phyloP scores from a whole-genome alignment of 768 basidiomycete species.

The Hypholoma sublateritium region DNA sequence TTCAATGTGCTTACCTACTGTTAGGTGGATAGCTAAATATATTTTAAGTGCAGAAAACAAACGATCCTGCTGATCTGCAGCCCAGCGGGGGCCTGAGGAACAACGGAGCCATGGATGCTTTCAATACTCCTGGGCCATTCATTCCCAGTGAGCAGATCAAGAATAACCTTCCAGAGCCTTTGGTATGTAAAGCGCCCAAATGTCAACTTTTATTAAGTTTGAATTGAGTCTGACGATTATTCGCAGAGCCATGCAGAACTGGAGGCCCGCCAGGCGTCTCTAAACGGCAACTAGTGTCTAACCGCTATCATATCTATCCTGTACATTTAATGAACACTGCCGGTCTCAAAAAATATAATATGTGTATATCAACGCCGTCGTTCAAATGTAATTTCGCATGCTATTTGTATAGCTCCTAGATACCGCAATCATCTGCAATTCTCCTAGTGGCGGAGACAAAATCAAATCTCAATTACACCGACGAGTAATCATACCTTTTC shows the following conservation, averaged over 20 bases:
- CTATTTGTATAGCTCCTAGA: too few species aligned
- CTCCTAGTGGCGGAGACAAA: too few species aligned
- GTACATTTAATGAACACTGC: too few species aligned
- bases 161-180: conserved; percentile 45
- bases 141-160: conserved; percentile 44
- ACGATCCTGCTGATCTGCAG: conserved; percentile 57
- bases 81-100: conserved; percentile 34
- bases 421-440: too few species aligned
- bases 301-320: too few species aligned
- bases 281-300: not conserved
- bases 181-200: conserved; percentile 33
- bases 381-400: too few species aligned
- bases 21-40: not conserved
- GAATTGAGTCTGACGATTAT: not conserved
- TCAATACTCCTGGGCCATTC: conserved; percentile 52
- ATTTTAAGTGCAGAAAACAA: conserved; percentile 44
- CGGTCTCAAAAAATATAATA: too few species aligned
- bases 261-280: conserved; percentile 34
- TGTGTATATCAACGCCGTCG: too few species aligned
- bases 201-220: not conserved
- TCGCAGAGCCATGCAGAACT: conserved; percentile 53
- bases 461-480: too few species aligned
- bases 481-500: too few species aligned
- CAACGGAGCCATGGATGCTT: conserved; percentile 40
- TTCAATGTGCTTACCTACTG: not conserved